Conservation (phyloP, 176 grass and related monocot species). For the Coix lacrymajobi region DNA sequence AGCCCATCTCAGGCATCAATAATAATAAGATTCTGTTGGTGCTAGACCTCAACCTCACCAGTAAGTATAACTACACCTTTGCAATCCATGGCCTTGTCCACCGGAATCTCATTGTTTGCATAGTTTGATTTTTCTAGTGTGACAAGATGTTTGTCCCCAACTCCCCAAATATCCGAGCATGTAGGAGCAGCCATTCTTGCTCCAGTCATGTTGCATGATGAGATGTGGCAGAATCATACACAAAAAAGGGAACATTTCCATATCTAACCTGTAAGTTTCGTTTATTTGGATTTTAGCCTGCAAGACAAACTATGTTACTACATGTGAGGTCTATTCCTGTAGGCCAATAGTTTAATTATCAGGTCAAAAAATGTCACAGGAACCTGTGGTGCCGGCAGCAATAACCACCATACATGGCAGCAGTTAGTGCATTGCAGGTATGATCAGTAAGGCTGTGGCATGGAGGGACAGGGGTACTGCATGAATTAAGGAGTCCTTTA, state of each 20-base stretch:
- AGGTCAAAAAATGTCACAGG: background rate
- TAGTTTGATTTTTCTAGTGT: constrained; percentile 10
- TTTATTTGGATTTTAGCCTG: constrained; percentile 10
- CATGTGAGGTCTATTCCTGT: background rate
- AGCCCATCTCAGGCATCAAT: background rate
- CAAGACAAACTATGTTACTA: constrained; percentile 23
- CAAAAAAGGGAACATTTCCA: background rate
- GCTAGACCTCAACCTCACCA: background rate
- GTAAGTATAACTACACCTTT: constrained; percentile 5
- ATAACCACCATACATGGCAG: background rate
- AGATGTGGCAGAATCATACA: background rate
- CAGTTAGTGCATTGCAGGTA: background rate
- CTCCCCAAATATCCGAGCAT: constrained; percentile 1
- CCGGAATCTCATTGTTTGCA: constrained; percentile 10
- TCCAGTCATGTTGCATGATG: constrained; percentile 10
- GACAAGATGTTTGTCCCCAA: background rate
- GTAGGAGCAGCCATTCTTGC: constrained; percentile 2
- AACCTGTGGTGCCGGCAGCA: background rate
- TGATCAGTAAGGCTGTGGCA: background rate
- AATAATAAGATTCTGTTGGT: background rate
- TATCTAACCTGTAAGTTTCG: constrained; percentile 13
- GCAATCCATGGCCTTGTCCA: background rate
- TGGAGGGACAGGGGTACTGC: background rate
- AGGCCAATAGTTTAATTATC: background rate
- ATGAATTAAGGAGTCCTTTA: constrained; percentile 11